Conservation (phyloP, 257 asterid species). For the Solanum chilense region DNA sequence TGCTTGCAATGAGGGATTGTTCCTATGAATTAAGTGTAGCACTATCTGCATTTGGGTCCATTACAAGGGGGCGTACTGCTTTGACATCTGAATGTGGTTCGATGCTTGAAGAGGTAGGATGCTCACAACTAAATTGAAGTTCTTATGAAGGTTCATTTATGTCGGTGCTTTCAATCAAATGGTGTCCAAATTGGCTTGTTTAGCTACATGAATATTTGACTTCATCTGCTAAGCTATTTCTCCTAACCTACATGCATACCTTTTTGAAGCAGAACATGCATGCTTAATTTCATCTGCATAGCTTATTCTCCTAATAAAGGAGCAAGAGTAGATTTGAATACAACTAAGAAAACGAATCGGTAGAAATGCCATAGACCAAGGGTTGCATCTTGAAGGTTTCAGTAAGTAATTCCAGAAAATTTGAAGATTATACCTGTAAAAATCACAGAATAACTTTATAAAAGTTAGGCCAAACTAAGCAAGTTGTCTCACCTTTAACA, state of each 20-base stretch:
- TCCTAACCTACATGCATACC: neutral
- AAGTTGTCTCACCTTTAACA: neutral
- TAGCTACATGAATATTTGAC: neutral
- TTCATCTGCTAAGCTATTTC: neutral
- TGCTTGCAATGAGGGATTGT: conserved; percentile 82
- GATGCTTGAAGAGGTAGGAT: conserved; percentile 92
- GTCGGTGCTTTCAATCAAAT: neutral
- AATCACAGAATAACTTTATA: neutral
- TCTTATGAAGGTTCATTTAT: neutral
- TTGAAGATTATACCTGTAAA: neutral
- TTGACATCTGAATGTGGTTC: conserved; percentile 98
- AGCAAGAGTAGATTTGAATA: neutral
- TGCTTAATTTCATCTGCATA: neutral
- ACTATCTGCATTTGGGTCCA: conserved; percentile 63
- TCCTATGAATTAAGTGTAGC: conserved; percentile 75
- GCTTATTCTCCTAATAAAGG: neutral
- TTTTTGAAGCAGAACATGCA: neutral
- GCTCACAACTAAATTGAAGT: conserved; percentile 3
- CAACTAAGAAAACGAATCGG: neutral
- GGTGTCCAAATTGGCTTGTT: neutral
- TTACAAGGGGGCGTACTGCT: conserved; percentile 72
- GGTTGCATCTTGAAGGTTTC: neutral
- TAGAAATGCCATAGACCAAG: neutral
- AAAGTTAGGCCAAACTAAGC: neutral
- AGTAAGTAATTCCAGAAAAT: neutral